Evolutionary conservation across 257 asterid species (phyloP), one percentile per base, ranked within the genome.

Genomic region (Capsicum rhomboideum): DNA sequence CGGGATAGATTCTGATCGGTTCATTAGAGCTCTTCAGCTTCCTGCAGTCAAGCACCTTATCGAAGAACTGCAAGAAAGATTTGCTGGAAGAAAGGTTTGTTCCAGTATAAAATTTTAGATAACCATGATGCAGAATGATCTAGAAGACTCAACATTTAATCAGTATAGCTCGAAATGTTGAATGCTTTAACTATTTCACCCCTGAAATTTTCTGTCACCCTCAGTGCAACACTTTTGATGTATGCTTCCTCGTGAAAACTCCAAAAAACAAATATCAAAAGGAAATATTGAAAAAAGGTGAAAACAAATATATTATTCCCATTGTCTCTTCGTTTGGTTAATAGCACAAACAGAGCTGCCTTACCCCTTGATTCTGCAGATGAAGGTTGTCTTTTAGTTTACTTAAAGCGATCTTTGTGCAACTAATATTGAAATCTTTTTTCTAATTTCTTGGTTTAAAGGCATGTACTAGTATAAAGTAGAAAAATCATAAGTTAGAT

Each of bases 1-100:
- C 59, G 99, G 99, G 85, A 95, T 95, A 85, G 98, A 94, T 88
- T 93, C 98, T 72, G 96, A 93, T 55, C 94, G 98, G 75, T 96
- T 96, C 85, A 88, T 94, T 87, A 93, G 93, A 74, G 99, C 98
- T 80, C 96, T 96, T 84, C 94, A 93, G 79, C 93, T 90, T 90
- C 92, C 97, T 63, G 83, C 84, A 79, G 98, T 94, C 81, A 91
- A 94, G 87, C 88, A 86, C 77, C 94, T 90, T 88, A 94, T 96
- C 78, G 91, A 69, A 85, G 97, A 94, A 85, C 83, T 96, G 93
- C 87, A 93, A 91, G 97, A 91, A 83, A 90, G 97, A 86, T 96
- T 96, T 87, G 91, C 93, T 79, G 98, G 97, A 21, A 89, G 96
- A 82, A 96, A 92, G 96, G 99, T 95, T 75, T 54, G 20, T 40